These are phyloP conservation scores for Backusella circina DNA, from an alignment of 192 early-diverging fungal genomes.

Conservation along the genomic window DNA sequence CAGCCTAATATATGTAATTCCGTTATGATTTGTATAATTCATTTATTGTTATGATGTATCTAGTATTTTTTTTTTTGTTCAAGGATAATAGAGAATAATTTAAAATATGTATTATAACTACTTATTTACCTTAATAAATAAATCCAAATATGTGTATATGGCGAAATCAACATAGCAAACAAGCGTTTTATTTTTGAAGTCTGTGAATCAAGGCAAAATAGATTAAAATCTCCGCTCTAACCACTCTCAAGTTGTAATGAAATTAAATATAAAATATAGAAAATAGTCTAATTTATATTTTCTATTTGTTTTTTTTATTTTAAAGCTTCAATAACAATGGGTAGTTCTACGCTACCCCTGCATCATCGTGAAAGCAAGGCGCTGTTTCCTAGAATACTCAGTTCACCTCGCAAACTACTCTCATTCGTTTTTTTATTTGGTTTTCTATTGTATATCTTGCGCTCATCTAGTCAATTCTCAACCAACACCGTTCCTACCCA, in stretches of 20 bases:
- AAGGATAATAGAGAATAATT: too few relatives aligned
- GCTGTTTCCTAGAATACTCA: neutral
- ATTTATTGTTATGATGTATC: neutral
- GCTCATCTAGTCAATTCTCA: neutral
- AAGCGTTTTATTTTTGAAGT: too few relatives aligned
- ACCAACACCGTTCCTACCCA: neutral
- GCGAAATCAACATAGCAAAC: too few relatives aligned
- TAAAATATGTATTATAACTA: neutral
- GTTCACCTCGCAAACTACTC: neutral
- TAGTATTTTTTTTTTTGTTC: neutral
- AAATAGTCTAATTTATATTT: neutral
- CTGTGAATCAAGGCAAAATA: too few relatives aligned
- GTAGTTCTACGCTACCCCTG: neutral
- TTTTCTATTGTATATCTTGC: neutral
- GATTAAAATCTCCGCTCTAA: too few relatives aligned
- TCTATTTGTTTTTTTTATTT: neutral
- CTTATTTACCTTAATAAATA: neutral
- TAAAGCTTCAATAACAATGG: neutral
- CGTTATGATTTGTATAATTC: neutral
- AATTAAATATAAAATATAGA: neutral
- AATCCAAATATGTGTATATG: too few relatives aligned
- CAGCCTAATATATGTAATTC: constrained; percentile 17
- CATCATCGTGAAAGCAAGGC: neutral
- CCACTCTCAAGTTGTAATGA: too few relatives aligned
- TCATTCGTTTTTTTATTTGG: neutral